These are phyloP conservation scores for Saccharomycopsis crataegensis DNA, from an alignment of 1,139 yeast genomes.

Conservation along the genomic window DNA sequence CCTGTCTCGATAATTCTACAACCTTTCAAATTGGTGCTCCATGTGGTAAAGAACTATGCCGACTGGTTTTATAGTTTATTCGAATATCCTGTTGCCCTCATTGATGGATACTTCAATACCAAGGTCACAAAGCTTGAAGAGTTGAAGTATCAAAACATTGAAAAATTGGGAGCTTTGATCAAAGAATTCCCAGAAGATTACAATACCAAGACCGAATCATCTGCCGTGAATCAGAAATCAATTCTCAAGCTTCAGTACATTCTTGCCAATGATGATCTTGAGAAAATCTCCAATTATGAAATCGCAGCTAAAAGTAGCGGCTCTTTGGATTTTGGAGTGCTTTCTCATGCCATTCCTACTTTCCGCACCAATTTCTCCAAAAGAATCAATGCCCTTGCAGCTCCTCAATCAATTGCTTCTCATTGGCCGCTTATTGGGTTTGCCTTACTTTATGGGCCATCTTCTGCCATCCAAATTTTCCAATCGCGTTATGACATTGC, in stretches of 20 bases:
- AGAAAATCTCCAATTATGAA: slow-evolving; percentile 1
- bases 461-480: slow-evolving; percentile 12
- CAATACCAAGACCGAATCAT: no score
- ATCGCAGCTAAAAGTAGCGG: no score
- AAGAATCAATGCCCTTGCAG: background rate
- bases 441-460: slow-evolving; percentile 11
- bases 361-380: no score
- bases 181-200: slow-evolving; percentile 26
- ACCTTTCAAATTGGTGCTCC: no score
- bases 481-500: slow-evolving; percentile 19
- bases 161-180: slow-evolving; percentile 31
- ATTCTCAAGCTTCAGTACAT: background rate
- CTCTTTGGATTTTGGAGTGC: no score
- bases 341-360: no score
- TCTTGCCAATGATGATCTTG: slow-evolving; percentile 14
- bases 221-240: background rate
- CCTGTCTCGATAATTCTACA: background rate
- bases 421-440: slow-evolving; percentile 10
- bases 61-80: background rate
- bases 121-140: slow-evolving; percentile 23
- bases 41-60: no score
- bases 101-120: slow-evolving; percentile 26
- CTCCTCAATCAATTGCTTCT: background rate
- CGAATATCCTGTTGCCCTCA: slow-evolving; percentile 28
- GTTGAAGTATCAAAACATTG: slow-evolving; percentile 27